Base-by-base conservation (phyloP, 139 green algal genomes). In the Axilococcus clingmanii region DNA sequence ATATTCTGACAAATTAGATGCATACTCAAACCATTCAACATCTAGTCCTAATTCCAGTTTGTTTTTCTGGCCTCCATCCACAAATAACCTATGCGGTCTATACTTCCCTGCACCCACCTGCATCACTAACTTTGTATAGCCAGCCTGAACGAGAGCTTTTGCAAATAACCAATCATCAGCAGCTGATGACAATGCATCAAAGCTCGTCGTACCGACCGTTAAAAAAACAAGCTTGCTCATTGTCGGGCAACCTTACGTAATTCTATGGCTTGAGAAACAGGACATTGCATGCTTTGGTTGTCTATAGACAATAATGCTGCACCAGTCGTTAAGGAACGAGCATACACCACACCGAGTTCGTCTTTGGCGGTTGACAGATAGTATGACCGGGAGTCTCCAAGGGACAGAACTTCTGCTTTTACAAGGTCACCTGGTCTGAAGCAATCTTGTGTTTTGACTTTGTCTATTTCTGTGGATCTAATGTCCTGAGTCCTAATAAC, bases 341-440 rank as follows among this genome's bases (percentile, higher is more conserved):
- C 89, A 40, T 84, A 81, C 38, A 96, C 82, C 23, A 97, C 89
- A 1, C 89, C 89, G 34, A 96, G 72, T 31, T 86, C 65, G 60
- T 95, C 89, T 44, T 78, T 69, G 19, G 89, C 87, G n/a, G 89
- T 96, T 47, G 66, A 75, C 3, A 97, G 72, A 61, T 84, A 87
- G 52, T 91, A 95, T 7, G 78, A 81, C n/a, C 84, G 60, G 0
- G 78, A 69, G 48, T 95, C 84, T 20, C 88, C 88, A 28, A 96
- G 46, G 5, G 80, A 91, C 11, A 94, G 48, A 35, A 90, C 73
- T 40, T 79, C 44, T 9, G 76, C 78, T 14, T 72, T 59, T 27
- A 94, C 77, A 7, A 96, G 65, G 71, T 97, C 89, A 2, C 87
- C 87, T 3, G 89, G 88, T 20, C 83, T 70, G 71, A 96, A 97